phyloP scores from a whole-genome alignment of 441 rosid genomes.

The Corymbia citriodora region DNA sequence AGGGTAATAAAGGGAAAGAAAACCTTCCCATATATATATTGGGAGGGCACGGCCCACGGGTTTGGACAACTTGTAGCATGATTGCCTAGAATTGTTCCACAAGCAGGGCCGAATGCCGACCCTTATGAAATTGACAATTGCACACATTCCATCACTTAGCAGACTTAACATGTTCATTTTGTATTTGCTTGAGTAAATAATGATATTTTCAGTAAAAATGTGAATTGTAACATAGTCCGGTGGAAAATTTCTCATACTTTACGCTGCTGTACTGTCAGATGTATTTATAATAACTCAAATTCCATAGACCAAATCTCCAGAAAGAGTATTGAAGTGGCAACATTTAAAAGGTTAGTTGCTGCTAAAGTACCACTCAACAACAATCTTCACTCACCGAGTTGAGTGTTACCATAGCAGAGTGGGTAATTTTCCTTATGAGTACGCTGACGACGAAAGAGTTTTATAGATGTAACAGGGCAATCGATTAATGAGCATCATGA shows the following conservation, averaged over 20 bases:
- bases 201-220: background rate
- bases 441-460: background rate
- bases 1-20: background rate
- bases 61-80: background rate
- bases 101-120: background rate
- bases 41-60: background rate
- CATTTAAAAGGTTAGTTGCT: background rate
- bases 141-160: background rate
- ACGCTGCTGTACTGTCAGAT: background rate
- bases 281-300: background rate
- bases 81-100: background rate
- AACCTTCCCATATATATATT: background rate
- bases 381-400: background rate
- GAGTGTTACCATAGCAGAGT: background rate
- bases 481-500: background rate
- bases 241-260: background rate
- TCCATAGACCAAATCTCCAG: background rate
- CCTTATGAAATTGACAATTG: background rate
- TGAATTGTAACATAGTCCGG: background rate
- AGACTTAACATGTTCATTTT: background rate
- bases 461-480: background rate
- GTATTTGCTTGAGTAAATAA: background rate
- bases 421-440: background rate
- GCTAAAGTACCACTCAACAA: background rate
- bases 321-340: background rate